These are phyloP conservation scores for Diplocarpon rosae DNA, from an alignment of 2,329 filamentous ascomycete species.

Conservation along the genomic window DNA sequence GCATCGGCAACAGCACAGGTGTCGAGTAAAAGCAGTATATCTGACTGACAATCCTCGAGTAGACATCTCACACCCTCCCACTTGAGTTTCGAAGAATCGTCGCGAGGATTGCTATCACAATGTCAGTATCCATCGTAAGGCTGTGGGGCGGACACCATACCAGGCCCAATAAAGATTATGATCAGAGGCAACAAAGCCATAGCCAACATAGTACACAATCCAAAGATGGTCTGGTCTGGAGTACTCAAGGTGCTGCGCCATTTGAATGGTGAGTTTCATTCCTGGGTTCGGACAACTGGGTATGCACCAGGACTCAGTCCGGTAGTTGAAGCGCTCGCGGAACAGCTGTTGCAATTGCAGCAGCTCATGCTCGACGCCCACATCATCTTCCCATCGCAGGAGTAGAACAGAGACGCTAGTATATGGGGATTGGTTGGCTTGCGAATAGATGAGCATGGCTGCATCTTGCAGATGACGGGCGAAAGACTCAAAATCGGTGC, in stretches of 20 bases:
- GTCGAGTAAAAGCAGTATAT: constrained; percentile 52
- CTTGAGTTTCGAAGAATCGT: constrained; percentile 49
- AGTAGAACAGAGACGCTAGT: constrained; percentile 48
- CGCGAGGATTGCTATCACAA: constrained; percentile 39
- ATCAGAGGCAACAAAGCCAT: constrained; percentile 47
- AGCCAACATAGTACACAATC: constrained; percentile 54
- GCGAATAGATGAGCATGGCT: constrained; percentile 54
- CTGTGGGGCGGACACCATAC: constrained; percentile 35
- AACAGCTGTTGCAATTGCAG: constrained; percentile 45
- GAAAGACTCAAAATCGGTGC: constrained; percentile 51
- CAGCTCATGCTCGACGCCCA: constrained; percentile 41
- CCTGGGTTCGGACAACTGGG: constrained; percentile 48
- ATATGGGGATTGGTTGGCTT: constrained; percentile 48
- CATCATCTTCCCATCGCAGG: constrained; percentile 52
- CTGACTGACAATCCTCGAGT: constrained; percentile 51
- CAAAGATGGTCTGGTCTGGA: constrained; percentile 47
- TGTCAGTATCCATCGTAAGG: constrained; percentile 29
- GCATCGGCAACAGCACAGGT: constrained; percentile 46
- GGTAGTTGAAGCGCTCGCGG: constrained; percentile 48
- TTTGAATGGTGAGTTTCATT: constrained; percentile 48
- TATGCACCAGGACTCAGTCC: constrained; percentile 49
- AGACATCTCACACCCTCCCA: constrained; percentile 53
- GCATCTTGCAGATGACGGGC: constrained; percentile 58
- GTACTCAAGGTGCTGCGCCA: constrained; percentile 48
- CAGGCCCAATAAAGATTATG: constrained; percentile 56